Percentiles rank a stretch among this genome's conserved stretches.
These are phyloP conservation scores for Populus ilicifolia DNA, from an alignment of 345 rosid genomes.

Conservation along the genomic window DNA sequence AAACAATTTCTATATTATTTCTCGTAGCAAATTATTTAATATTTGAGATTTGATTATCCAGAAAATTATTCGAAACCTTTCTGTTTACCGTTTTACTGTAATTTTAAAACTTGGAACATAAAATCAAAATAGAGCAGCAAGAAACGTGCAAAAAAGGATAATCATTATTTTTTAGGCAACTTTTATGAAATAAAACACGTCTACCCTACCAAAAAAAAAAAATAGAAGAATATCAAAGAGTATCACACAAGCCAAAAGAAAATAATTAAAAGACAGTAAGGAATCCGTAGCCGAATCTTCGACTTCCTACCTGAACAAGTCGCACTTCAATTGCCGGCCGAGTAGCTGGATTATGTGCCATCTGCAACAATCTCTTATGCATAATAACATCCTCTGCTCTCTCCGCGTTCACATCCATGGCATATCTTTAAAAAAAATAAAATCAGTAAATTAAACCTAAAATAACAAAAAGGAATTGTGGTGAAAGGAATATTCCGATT, in stretches of 20 bases:
- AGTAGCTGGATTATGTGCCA: conserved; percentile 45
- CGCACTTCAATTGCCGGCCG: conserved; percentile 65
- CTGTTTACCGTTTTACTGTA: no score
- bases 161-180: background rate
- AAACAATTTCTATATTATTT: no score
- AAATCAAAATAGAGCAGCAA: background rate
- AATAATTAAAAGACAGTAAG: conserved; percentile 1
- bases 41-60: no score
- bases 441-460: background rate
- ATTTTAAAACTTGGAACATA: background rate
- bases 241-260: conserved; percentile 9
- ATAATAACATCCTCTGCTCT: conserved; percentile 59
- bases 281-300: conserved; percentile 10
- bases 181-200: background rate
- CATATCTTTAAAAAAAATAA: conserved; percentile 36
- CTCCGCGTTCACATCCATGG: conserved; percentile 60
- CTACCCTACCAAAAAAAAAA: conserved; percentile 4
- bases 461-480: background rate
- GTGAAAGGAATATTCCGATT: background rate
- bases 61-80: no score
- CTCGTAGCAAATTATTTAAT: no score
- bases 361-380: conserved; percentile 55
- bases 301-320: conserved; percentile 42
- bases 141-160: background rate
- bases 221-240: conserved; percentile 16